These are phyloP conservation scores for Brassica hybrid DNA, from an alignment of 441 rosid species.

Conservation along the genomic window DNA sequence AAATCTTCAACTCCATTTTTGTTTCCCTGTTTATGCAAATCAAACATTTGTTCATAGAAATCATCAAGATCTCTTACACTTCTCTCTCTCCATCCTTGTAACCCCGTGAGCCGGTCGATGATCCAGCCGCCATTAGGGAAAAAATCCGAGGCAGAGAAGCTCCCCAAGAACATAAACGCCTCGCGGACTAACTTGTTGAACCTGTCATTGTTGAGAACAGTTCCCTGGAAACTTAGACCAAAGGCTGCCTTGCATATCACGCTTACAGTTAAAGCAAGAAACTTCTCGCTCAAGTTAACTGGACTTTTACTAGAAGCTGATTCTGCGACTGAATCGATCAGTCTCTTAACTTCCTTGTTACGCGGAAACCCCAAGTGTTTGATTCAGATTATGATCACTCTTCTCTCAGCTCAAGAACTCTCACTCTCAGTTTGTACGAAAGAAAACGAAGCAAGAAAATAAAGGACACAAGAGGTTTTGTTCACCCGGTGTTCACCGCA, in stretches of 20 bases:
- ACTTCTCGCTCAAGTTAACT: slow-evolving; percentile 32
- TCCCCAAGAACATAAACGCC: not conserved
- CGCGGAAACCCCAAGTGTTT: no score
- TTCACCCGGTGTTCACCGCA: no score
- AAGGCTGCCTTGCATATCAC: not conserved
- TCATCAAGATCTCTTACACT: not conserved
- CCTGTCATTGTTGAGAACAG: not conserved
- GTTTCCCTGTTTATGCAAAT: not conserved
- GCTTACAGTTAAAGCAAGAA: not conserved
- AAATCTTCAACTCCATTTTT: not conserved
- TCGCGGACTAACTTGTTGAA: not conserved
- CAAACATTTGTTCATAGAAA: not conserved
- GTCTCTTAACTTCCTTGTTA: slow-evolving; percentile 46
- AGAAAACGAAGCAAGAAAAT: no score
- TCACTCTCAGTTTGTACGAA: no score
- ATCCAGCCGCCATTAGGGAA: not conserved
- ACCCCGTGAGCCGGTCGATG: not conserved
- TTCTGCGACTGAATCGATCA: slow-evolving; percentile 42
- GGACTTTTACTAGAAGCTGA: slow-evolving; percentile 37
- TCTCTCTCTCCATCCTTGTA: not conserved
- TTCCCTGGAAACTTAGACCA: not conserved
- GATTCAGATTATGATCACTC: no score
- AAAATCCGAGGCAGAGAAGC: not conserved
- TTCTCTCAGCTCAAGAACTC: no score
- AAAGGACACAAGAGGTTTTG: no score